phyloP scores from a whole-genome alignment of 163 green algal species.

The Scenedesmus sp. region DNA sequence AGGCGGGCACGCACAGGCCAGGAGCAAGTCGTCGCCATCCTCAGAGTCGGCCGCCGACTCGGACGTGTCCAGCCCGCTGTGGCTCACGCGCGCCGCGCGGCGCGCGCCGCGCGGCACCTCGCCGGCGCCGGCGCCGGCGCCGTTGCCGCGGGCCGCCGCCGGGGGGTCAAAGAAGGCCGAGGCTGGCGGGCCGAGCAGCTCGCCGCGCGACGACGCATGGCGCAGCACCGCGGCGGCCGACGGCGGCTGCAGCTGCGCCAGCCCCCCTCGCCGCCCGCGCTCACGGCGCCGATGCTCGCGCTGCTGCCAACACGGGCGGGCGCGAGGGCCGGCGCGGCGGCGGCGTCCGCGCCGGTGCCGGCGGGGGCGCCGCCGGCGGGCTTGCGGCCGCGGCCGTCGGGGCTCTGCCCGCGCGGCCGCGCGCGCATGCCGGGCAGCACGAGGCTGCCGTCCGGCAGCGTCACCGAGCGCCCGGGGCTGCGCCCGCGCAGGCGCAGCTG shows the following conservation, averaged over 20 bases:
- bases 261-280: background rate
- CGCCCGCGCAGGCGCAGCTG: background rate
- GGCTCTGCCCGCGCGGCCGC: slow-evolving; percentile 25
- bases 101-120: too few relatives aligned
- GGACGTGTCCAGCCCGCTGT: slow-evolving; percentile 9
- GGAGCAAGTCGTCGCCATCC: slow-evolving; percentile 17
- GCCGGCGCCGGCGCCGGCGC: background rate
- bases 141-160: background rate
- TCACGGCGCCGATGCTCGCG: background rate
- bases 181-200: background rate
- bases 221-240: slow-evolving; percentile 35
- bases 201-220: background rate
- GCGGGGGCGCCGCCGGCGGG: too few relatives aligned
- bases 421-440: slow-evolving; percentile 27
- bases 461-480: background rate
- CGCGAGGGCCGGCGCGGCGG: too few relatives aligned
- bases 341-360: too few relatives aligned
- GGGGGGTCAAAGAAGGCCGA: background rate
- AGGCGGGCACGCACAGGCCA: too few relatives aligned
- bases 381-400: slow-evolving; percentile 34
- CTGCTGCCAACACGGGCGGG: too few relatives aligned
- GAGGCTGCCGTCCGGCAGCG: slow-evolving; percentile 26
- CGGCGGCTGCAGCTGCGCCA: slow-evolving; percentile 16
- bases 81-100: background rate
- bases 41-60: slow-evolving; percentile 24